Evolutionary conservation across 2,329 filamentous ascomycete species (phyloP), one percentile per base, ranked within the genome.

Genomic region (Sporothrix humicola): DNA sequence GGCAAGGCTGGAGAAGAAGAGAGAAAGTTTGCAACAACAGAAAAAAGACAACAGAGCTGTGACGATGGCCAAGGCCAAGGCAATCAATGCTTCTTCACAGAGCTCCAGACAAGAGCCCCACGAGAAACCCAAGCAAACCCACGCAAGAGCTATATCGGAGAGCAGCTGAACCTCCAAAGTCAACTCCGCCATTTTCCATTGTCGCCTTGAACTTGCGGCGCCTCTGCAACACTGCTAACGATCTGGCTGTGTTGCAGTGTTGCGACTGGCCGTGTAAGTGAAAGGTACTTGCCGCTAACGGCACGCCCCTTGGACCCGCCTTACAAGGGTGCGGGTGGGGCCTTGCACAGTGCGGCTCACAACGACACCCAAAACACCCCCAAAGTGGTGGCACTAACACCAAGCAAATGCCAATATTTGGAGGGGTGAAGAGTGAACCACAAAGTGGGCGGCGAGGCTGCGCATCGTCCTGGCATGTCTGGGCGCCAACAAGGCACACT

Each of bases 401-500:
- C 23, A 17, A 12, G 9, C 31, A 58, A 9, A 12, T 42, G 65
- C 46, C 65, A 42, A 68, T 68, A 68, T 68, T 31, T 58, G 12
- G 54, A 42, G 37, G 15, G 59, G 17, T 37, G 31, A 37, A 37
- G 31, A 37, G 7, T 37, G 31, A 6, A 37, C 17, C 17, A 23
- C 37, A 12, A 54, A 46, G 37, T 23, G 69, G 56, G 56, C 56
- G 56, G 56, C 70, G 23, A 72, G 70, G 70, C 70, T 72, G 59
- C 70, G 50, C 59, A 72, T 61, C 17, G n/a, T n/a, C 15, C 42
- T 48, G 13, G 63, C 63, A 10, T 71, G 48, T 54, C 42, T 72
- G 31, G 70, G 69, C 48, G 59, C 48, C 70, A 54, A 72, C 70
- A 66, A 72, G 70, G 70, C 70, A 66, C 31, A 72, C 48, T 72